Evolutionary conservation across 768 basidiomycete species (phyloP), one percentile per base, ranked within the genome.

Genomic region (Stropharia rugosoannulata): DNA sequence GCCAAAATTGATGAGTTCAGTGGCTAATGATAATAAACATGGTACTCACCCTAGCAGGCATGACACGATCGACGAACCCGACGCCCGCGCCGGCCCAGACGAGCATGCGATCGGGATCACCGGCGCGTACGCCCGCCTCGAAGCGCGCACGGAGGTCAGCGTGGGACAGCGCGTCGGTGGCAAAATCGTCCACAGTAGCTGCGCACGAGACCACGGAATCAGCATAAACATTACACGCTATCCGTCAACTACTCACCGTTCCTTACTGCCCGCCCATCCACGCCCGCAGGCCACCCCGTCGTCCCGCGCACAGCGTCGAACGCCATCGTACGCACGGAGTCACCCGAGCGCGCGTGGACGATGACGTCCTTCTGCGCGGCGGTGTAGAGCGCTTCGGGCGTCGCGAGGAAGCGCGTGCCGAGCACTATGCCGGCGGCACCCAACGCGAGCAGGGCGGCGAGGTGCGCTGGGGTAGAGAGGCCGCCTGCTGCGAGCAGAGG

Each of bases 401-500:
- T 81, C 56, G 87, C 73, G 46, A 89, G 70, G 64, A 93, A 90
- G 6, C 89, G 86, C 0, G 92, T 93, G 50, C 92, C 92, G 18
- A 86, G 64, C 29, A 86, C 86, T 9, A 72, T 85, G 3, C 87
- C 92, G 19, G 83, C 73, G 2, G 84, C 87, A 12, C 90, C 90
- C 35, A 88, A 76, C 5, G 80, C 69, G 52, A 95, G 79, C 42
- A 86, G 66, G 4, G 85, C 75, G 35, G 88, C 86, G 45, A 90
- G 65, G 53, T 92, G 87, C 0, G 74, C 65, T 15, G 90, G 89
- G 25, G 75, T 82, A 3, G 78, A 75, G 51, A 94, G 61, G 0
- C 91, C 92, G 29, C 92, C 92, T 2, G 92, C 90, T 13, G 84
- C 90, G 29, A 93, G 69, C 51, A 93, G 61, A 3, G 80, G 80